phyloP scores from a whole-genome alignment of 164 flowering plant genomes.

The Magnolia sinica region DNA sequence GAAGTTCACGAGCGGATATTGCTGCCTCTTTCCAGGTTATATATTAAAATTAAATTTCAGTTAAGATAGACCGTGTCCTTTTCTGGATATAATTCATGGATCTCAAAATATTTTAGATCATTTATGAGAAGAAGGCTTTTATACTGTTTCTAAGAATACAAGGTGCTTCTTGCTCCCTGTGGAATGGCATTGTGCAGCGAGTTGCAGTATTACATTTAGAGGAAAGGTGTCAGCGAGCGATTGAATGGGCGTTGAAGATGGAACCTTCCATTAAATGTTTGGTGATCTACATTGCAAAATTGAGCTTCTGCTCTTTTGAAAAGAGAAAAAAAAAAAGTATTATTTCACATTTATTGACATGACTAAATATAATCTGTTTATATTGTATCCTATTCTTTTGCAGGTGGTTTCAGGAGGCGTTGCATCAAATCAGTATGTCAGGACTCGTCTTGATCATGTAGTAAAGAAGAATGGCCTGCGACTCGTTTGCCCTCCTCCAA shows the following conservation, averaged over 20 bases:
- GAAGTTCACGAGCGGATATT: slow-evolving; percentile 76
- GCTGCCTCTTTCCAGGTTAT: slow-evolving; percentile 95
- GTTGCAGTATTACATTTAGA: slow-evolving; percentile 93
- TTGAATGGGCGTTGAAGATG: slow-evolving; percentile 81
- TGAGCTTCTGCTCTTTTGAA: not conserved
- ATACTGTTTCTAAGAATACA: not conserved
- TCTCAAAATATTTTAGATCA: not conserved
- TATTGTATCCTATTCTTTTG: slow-evolving; percentile 7
- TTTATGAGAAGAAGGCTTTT: not conserved
- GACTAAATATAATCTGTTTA: not conserved
- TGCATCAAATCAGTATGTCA: slow-evolving; percentile 89
- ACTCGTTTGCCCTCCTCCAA: slow-evolving; percentile 96
- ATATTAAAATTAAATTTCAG: not conserved
- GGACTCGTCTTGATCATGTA: slow-evolving; percentile 64
- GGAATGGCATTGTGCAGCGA: slow-evolving; percentile 46
- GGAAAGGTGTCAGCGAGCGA: slow-evolving; percentile 91
- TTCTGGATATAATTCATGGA: not conserved
- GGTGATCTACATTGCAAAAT: slow-evolving; percentile 33
- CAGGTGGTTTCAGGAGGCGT: slow-evolving; percentile 97
- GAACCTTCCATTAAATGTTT: slow-evolving; percentile 75
- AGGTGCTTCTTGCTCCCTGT: slow-evolving; percentile 1
- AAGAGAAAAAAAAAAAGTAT: not conserved
- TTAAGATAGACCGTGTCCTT: not conserved
- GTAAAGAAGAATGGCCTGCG: slow-evolving; percentile 49
- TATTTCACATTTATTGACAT: not conserved